Conservation (phyloP, 148 eudicot genomes). For the Linanthus parryae region DNA sequence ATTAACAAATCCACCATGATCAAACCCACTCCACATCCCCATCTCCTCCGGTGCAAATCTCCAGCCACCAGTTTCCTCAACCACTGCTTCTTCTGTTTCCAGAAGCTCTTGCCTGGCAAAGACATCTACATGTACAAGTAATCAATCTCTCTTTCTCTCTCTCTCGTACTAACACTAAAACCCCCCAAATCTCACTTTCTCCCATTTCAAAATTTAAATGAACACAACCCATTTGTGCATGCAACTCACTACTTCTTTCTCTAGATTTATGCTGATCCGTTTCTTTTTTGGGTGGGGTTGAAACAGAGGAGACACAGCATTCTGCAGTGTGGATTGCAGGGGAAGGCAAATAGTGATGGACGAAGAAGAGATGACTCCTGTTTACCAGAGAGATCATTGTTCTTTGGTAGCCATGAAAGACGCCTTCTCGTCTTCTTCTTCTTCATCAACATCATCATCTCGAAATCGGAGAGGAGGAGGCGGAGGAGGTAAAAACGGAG, state of each 20-base stretch:
- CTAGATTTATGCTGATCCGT: too few relatives aligned
- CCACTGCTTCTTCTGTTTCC: neutral
- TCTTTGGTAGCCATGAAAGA: neutral
- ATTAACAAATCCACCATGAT: slow-evolving; percentile 3
- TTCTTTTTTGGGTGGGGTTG: too few relatives aligned
- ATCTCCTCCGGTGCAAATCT: neutral
- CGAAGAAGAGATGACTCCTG: neutral
- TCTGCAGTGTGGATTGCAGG: slow-evolving; percentile 7
- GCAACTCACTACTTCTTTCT: too few relatives aligned
- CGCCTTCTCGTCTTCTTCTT: neutral
- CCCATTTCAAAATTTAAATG: too few relatives aligned
- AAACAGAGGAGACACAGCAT: slow-evolving; percentile 2
- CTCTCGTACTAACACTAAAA: too few relatives aligned
- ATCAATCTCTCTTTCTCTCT: too few relatives aligned
- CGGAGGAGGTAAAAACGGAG: neutral
- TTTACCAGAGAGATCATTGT: neutral
- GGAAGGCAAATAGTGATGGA: slow-evolving; percentile 6
- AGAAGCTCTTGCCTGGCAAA: slow-evolving; percentile 2
- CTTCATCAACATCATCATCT: neutral
- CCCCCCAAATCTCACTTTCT: too few relatives aligned
- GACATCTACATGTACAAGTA: slow-evolving; percentile 13
- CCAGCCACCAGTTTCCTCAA: neutral
- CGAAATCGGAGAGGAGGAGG: neutral
- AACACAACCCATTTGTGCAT: too few relatives aligned
- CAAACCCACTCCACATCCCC: neutral